These are phyloP conservation scores for Inga oerstediana DNA, from an alignment of 306 rosid species.

Conservation along the genomic window DNA sequence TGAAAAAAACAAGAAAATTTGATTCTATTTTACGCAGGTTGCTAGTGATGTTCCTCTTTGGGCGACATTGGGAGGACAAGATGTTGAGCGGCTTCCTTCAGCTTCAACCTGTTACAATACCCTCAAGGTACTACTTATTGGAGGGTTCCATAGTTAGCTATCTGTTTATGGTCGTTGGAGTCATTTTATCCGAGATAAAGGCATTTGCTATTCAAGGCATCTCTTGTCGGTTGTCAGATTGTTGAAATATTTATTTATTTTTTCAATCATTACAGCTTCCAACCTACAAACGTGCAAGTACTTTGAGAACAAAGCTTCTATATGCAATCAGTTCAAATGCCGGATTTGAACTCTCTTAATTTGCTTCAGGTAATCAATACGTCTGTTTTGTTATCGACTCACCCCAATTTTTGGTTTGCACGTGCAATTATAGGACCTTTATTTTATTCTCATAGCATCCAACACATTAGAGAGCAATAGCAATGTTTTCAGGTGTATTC, in stretches of 20 bases:
- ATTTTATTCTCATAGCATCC: not conserved
- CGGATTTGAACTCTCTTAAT: constrained; percentile 93
- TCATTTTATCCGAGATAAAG: constrained; percentile 8
- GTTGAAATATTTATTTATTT: constrained; percentile 20
- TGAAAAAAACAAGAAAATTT: not conserved
- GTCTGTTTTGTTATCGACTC: constrained; percentile 15
- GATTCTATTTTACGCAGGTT: constrained; percentile 55
- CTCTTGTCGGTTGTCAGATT: constrained; percentile 21
- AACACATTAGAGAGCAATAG: not conserved
- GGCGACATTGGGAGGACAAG: constrained; percentile 94
- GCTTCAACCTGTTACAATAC: constrained; percentile 99
- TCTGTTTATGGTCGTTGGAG: constrained; percentile 12
- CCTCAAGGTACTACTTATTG: constrained; percentile 65
- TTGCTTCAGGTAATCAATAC: constrained; percentile 45
- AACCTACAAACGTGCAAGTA: constrained; percentile 88
- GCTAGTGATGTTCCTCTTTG: constrained; percentile 85
- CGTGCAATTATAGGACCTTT: not conserved
- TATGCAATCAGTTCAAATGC: constrained; percentile 95
- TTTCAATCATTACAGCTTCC: constrained; percentile 71
- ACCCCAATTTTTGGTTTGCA: not conserved
- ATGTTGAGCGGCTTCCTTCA: constrained; percentile 97
- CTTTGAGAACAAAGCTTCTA: constrained; percentile 80
- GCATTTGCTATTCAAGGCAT: constrained; percentile 11
- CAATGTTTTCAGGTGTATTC: not conserved
- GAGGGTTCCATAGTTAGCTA: constrained; percentile 22